These are phyloP conservation scores for Termitomyces sp. DNA, from an alignment of 768 basidiomycete genomes.

Conservation along the genomic window DNA sequence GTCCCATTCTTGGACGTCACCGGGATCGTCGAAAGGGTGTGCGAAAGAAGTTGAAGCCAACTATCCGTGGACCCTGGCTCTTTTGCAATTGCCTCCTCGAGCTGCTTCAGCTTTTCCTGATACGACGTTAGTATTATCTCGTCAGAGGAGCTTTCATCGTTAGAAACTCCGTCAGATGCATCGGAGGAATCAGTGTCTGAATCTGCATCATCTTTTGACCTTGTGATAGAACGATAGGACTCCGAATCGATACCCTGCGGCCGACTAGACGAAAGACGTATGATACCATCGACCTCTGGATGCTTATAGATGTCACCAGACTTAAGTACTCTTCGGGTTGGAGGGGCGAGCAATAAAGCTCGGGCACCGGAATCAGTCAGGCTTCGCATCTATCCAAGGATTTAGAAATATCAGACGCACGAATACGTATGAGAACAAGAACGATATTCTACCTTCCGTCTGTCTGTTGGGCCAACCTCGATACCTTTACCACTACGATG, in stretches of 20 bases:
- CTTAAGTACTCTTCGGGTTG: slow-evolving; percentile 42
- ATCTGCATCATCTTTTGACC: slow-evolving; percentile 18
- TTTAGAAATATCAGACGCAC: not conserved
- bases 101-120: slow-evolving; percentile 50
- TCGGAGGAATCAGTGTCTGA: slow-evolving; percentile 18
- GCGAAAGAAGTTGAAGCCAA: slow-evolving; percentile 63
- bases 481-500: slow-evolving; percentile 46
- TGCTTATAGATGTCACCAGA: slow-evolving; percentile 38
- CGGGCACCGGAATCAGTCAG: slow-evolving; percentile 56
- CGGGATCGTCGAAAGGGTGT: slow-evolving; percentile 60
- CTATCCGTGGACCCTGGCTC: slow-evolving; percentile 47
- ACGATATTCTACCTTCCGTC: slow-evolving; percentile 33
- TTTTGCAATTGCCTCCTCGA: slow-evolving; percentile 49
- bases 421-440: not conserved
- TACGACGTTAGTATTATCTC: slow-evolving; percentile 43
- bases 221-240: slow-evolving; percentile 47
- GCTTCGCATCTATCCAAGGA: slow-evolving; percentile 32
- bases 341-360: slow-evolving; percentile 46
- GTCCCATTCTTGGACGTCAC: slow-evolving; percentile 60
- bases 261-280: slow-evolving; percentile 48
- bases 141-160: slow-evolving; percentile 30
- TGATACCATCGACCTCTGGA: slow-evolving; percentile 62
- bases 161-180: slow-evolving; percentile 11
- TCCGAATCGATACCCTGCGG: slow-evolving; percentile 24
- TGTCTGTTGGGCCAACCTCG: slow-evolving; percentile 43